Evolutionary conservation across 2,329 filamentous ascomycete species (phyloP), one percentile per base, ranked within the genome.

Genomic region (Ceratocystis albifundus): DNA sequence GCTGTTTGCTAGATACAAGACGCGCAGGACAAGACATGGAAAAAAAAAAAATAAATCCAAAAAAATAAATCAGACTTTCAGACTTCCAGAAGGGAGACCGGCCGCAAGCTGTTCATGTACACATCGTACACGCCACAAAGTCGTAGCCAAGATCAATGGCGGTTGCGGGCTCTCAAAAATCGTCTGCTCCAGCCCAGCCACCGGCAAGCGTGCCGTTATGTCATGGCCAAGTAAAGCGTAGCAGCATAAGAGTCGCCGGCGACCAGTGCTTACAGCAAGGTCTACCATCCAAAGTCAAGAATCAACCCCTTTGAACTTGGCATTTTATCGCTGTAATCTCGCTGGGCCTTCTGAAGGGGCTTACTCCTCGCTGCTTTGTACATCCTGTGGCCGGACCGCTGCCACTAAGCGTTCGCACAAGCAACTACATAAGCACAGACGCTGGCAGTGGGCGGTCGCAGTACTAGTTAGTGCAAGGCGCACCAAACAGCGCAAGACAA

Each of bases 321-420:
- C 4, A 48, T 20, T 48, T 46, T 20, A n/a, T 20, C 45, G 32
- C n/a, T 48, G 15, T 48, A 48, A 17, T 20, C 15, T 48, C n/a
- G 45, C n/a, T 48, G 45, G 15, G 15, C 2, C 12, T 17, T 48
- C 8, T 48, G 17, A n/a, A 48, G 46, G 20, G 46, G 46, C 17
- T 10, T 48, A 6, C 46, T 48, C 25, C 46, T 48, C 25, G 50
- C 50, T 28, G 50, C 50, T 55, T 55, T 20, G 50, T 15, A 25
- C 50, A 20, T 25, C 50, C 50, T 55, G 50, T 28, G 50, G 50
- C 50, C 50, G 50, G 25, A 30, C 50, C 50, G 25, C 50, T 55
- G 50, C 50, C 50, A 55, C 50, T 55, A 55, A 55, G 30, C 36
- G 22, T 25, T 55, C 50, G 50, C 50, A 55, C 50, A 55, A 22